These are phyloP conservation scores for Globisporangium takayamanum DNA, from an alignment of 352 stramenopile species.

Conservation along the genomic window DNA sequence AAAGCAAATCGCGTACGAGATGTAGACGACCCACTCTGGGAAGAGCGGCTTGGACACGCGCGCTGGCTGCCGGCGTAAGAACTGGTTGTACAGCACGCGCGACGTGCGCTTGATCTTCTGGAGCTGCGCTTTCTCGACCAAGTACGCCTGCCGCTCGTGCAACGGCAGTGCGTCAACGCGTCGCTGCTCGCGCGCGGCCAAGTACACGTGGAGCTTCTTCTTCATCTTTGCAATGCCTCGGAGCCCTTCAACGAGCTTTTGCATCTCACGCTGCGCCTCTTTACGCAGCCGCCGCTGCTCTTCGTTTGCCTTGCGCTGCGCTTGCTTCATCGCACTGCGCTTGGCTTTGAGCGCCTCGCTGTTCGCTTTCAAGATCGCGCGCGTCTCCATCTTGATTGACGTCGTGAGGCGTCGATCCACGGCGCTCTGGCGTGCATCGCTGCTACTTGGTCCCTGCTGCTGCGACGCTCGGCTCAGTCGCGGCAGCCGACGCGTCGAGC, in stretches of 20 bases:
- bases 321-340: conserved; percentile 31
- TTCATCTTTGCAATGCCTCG: conserved; percentile 46
- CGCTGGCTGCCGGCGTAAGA: conserved; percentile 46
- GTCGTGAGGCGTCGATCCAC: conserved; percentile 31
- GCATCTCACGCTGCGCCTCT: conserved; percentile 34
- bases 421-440: not conserved
- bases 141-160: conserved; percentile 52
- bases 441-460: not conserved
- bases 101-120: conserved; percentile 57
- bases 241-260: conserved; percentile 35
- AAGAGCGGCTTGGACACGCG: conserved; percentile 50
- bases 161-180: conserved; percentile 37
- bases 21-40: conserved; percentile 66
- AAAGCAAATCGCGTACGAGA: conserved; percentile 56
- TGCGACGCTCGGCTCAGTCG: not conserved
- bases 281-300: conserved; percentile 33
- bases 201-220: conserved; percentile 47
- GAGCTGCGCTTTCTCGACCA: conserved; percentile 53
- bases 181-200: conserved; percentile 29
- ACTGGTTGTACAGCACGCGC: conserved; percentile 66
- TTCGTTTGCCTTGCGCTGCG: conserved; percentile 19
- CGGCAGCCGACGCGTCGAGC: conserved; percentile 3
- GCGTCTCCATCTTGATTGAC: conserved; percentile 49
- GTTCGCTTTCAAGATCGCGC: conserved; percentile 39
- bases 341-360: conserved; percentile 34